phyloP scores from a whole-genome alignment of 192 early-diverging fungal species.

The Gonapodya prolifera region DNA sequence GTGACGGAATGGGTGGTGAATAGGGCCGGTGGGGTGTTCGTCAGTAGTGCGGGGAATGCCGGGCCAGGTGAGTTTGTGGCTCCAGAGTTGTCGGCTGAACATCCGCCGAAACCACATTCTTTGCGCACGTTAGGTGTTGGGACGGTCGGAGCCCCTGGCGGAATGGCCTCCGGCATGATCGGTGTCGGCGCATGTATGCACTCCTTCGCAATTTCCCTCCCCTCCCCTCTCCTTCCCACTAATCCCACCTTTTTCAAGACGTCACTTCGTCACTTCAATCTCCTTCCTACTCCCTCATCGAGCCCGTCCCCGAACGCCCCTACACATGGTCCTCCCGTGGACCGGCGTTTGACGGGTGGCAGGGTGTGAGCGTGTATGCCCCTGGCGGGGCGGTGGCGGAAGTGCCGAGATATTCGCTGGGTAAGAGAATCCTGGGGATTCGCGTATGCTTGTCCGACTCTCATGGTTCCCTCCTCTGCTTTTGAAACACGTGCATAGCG shows the following conservation, averaged over 20 bases:
- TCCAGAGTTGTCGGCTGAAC: too few relatives aligned
- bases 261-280: background rate
- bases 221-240: background rate
- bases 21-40: slow-evolving; percentile 69
- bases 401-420: slow-evolving; percentile 67
- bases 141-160: slow-evolving; percentile 74
- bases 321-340: slow-evolving; percentile 88
- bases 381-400: slow-evolving; percentile 89
- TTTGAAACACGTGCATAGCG: too few relatives aligned
- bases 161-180: slow-evolving; percentile 58
- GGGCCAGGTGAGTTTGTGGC: slow-evolving; percentile 57
- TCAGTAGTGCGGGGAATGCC: slow-evolving; percentile 80
- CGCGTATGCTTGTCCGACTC: too few relatives aligned
- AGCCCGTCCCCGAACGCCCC: slow-evolving; percentile 61
- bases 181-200: slow-evolving; percentile 80
- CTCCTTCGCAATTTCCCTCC: background rate
- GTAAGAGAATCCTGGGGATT: too few relatives aligned
- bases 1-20: slow-evolving; percentile 74
- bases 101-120: too few relatives aligned
- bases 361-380: slow-evolving; percentile 21
- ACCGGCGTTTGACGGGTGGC: slow-evolving; percentile 63
- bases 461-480: too few relatives aligned
- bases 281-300: slow-evolving; percentile 35
- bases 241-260: background rate
- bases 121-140: background rate